phyloP scores from a whole-genome alignment of 441 rosid genomes.

The Aquilaria agallochum region DNA sequence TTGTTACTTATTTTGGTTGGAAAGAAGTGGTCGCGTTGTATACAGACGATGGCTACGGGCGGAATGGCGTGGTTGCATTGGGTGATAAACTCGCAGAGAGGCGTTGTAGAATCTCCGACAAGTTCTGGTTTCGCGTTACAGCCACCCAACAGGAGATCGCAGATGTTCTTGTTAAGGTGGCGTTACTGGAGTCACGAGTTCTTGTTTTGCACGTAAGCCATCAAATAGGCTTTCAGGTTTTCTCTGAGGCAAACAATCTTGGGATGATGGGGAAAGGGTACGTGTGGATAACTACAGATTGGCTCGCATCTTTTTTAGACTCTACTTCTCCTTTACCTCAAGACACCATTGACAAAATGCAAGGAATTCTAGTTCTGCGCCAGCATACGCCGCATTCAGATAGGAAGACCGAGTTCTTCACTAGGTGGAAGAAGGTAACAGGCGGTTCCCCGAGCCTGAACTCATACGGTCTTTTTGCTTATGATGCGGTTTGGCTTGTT shows the following conservation, averaged over 20 bases:
- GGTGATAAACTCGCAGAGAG: constrained; percentile 69
- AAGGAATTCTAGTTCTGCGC: constrained; percentile 77
- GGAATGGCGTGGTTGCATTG: constrained; percentile 70
- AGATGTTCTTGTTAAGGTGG: constrained; percentile 69
- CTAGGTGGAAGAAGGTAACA: constrained; percentile 54
- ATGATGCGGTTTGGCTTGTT: constrained; percentile 80
- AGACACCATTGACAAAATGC: constrained; percentile 54
- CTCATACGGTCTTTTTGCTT: constrained; percentile 80
- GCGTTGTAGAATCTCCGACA: constrained; percentile 65
- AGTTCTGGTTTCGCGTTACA: constrained; percentile 42
- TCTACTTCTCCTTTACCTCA: constrained; percentile 49
- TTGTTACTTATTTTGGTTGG: constrained; percentile 67
- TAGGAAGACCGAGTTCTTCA: constrained; percentile 43
- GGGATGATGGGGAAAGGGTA: constrained; percentile 90
- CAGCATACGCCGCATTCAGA: constrained; percentile 71
- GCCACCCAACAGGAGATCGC: constrained; percentile 39
- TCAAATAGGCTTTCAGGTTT: constrained; percentile 43
- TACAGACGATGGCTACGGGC: constrained; percentile 78
- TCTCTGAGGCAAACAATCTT: constrained; percentile 62
- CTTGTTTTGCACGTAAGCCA: constrained; percentile 59
- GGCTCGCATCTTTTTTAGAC: constrained; percentile 68
- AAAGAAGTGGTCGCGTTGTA: constrained; percentile 73
- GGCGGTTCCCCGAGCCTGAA: constrained; percentile 55
- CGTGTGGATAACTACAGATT: constrained; percentile 92
- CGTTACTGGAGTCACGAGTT: constrained; percentile 73